Conservation (phyloP, 2,329 filamentous ascomycete species). For the Microsporum canis region DNA sequence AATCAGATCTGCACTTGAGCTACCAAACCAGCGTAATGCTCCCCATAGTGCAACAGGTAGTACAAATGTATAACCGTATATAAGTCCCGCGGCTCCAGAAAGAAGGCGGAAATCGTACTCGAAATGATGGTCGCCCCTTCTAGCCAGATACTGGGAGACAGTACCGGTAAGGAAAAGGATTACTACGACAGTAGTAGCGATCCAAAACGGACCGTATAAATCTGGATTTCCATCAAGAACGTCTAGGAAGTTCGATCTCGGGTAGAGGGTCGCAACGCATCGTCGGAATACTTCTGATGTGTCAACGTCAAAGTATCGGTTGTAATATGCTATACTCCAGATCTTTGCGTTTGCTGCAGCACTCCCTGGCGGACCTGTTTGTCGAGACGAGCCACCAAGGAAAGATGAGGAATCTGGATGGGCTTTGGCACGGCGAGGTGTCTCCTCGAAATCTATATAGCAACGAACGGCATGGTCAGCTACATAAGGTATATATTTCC, state of each 20-base stretch:
- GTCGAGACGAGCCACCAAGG: constrained; percentile 32
- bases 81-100: constrained; percentile 77
- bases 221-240: constrained; percentile 95
- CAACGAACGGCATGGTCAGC: neutral
- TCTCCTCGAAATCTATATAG: constrained; percentile 55
- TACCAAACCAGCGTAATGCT: constrained; percentile 82
- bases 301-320: constrained; percentile 98
- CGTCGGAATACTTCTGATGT: constrained; percentile 77
- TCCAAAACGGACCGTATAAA: constrained; percentile 96
- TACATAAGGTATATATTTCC: neutral
- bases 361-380: constrained; percentile 29
- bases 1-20: constrained; percentile 80
- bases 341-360: constrained; percentile 69
- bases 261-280: constrained; percentile 80
- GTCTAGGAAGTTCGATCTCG: constrained; percentile 88
- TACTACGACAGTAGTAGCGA: constrained; percentile 91
- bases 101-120: constrained; percentile 84
- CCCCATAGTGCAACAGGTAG: constrained; percentile 79
- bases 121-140: constrained; percentile 57
- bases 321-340: constrained; percentile 87
- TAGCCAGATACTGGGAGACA: constrained; percentile 77
- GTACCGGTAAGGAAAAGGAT: constrained; percentile 93
- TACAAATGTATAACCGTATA: constrained; percentile 89
- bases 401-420: constrained; percentile 42
- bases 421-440: constrained; percentile 40